phyloP scores from a whole-genome alignment of 768 basidiomycete species.

The Serpula lacrymans region DNA sequence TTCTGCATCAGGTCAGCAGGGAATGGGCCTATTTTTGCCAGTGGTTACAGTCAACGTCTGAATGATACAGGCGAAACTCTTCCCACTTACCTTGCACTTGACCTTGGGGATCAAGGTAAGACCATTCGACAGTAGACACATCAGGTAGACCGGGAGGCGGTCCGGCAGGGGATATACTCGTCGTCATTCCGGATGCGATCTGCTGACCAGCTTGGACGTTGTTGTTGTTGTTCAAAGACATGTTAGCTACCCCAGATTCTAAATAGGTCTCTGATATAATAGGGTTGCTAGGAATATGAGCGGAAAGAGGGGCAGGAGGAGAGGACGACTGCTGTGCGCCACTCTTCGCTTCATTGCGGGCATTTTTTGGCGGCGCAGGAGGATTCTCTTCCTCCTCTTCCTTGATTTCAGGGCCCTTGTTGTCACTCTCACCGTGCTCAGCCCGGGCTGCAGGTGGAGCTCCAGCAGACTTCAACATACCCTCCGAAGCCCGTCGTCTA shows the following conservation, averaged over 20 bases:
- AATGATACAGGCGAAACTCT: not conserved
- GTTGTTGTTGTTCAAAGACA: constrained; percentile 15
- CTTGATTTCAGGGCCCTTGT: constrained; percentile 47
- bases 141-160: constrained; percentile 51
- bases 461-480: constrained; percentile 40
- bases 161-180: constrained; percentile 19
- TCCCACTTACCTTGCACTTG: constrained; percentile 83
- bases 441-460: constrained; percentile 35
- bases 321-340: constrained; percentile 11
- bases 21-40: constrained; percentile 68
- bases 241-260: constrained; percentile 8
- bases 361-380: constrained; percentile 5
- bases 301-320: constrained; percentile 7
- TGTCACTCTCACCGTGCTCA: constrained; percentile 35
- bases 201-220: too few species aligned
- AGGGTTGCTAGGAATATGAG: not conserved
- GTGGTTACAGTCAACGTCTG: not conserved
- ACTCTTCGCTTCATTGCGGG: constrained; percentile 8
- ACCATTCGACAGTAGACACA: constrained; percentile 74
- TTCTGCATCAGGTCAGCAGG: constrained; percentile 88
- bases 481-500: constrained; percentile 60
- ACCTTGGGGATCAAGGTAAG: constrained; percentile 91
- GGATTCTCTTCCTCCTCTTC: constrained; percentile 51
- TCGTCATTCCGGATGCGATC: too few species aligned
- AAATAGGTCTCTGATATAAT: constrained; percentile 4